Percentiles rank a stretch among this genome's conserved stretches.
Conservation (phyloP, 2,329 filamentous ascomycete species). For the Microthyrium microscopicum region DNA sequence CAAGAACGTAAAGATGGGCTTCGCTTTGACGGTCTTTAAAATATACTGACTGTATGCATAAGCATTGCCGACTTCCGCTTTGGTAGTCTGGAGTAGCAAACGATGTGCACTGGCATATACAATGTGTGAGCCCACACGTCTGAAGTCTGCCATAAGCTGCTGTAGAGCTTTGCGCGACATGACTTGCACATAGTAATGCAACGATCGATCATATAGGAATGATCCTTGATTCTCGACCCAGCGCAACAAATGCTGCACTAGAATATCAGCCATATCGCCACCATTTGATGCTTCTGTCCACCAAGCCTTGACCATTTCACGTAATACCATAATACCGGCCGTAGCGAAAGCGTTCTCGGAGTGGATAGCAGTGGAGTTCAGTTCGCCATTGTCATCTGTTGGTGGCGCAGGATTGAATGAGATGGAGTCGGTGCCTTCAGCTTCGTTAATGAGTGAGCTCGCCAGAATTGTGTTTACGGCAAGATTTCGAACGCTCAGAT, state of each 20-base stretch:
- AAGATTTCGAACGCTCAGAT: constrained; percentile 82
- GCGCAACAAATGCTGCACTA: constrained; percentile 91
- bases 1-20: constrained; percentile 91
- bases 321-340: constrained; percentile 73
- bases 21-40: constrained; percentile 88
- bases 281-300: constrained; percentile 87
- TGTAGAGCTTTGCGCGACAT: constrained; percentile 96
- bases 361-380: constrained; percentile 53
- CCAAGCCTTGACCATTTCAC: constrained; percentile 98
- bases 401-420: constrained; percentile 64
- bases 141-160: constrained; percentile 92
- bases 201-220: constrained; percentile 82
- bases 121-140: constrained; percentile 83
- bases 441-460: constrained; percentile 88
- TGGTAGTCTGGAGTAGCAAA: constrained; percentile 84
- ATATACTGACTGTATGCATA: constrained; percentile 97
- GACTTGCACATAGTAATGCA: constrained; percentile 97
- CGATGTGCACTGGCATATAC: constrained; percentile 88
- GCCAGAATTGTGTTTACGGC: constrained; percentile 97
- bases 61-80: constrained; percentile 89
- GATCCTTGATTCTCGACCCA: constrained; percentile 93
- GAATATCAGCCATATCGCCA: constrained; percentile 87
- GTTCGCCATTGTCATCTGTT: constrained; percentile 38
- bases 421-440: constrained; percentile 76
- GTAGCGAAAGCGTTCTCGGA: constrained; percentile 88